phyloP scores from a whole-genome alignment of 441 rosid species.

The Euphorbia corollata region DNA sequence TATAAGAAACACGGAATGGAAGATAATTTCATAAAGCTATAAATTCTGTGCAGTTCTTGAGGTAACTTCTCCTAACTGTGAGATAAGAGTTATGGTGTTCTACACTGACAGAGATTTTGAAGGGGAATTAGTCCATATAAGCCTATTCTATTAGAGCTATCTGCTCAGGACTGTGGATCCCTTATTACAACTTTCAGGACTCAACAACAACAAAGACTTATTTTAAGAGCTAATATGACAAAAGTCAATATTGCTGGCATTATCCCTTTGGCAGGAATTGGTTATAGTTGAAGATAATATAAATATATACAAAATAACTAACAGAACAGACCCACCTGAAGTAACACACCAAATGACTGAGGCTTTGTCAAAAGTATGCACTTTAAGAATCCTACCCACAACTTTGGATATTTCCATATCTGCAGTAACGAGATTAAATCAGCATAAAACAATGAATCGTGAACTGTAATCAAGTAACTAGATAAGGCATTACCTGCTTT shows the following conservation, averaged over 20 bases:
- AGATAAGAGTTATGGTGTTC: too few relatives aligned
- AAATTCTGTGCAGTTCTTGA: too few relatives aligned
- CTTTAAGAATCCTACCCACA: conserved; percentile 98
- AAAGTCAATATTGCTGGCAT: neutral
- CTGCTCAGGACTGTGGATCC: neutral
- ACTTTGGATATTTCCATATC: conserved; percentile 97
- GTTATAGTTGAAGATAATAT: conserved; percentile 1
- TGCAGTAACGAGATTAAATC: conserved; percentile 30
- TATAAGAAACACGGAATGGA: neutral
- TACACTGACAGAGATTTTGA: too few relatives aligned
- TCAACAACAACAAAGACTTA: too few relatives aligned
- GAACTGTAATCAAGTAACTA: conserved; percentile 12
- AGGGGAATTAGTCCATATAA: neutral
- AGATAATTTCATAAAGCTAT: neutral
- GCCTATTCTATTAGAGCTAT: neutral
- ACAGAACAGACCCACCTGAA: conserved; percentile 54
- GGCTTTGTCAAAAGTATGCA: conserved; percentile 86
- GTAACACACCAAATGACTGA: conserved; percentile 81
- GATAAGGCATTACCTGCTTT: conserved; percentile 67
- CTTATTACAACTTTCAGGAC: neutral
- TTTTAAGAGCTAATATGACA: neutral
- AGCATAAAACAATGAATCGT: conserved; percentile 14
- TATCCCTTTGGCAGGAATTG: neutral
- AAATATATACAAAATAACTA: neutral
- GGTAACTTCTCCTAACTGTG: too few relatives aligned